Evolutionary conservation across 176 grass and related monocot genomes (phyloP).

Genomic region (Hordeum marinum): DNA sequence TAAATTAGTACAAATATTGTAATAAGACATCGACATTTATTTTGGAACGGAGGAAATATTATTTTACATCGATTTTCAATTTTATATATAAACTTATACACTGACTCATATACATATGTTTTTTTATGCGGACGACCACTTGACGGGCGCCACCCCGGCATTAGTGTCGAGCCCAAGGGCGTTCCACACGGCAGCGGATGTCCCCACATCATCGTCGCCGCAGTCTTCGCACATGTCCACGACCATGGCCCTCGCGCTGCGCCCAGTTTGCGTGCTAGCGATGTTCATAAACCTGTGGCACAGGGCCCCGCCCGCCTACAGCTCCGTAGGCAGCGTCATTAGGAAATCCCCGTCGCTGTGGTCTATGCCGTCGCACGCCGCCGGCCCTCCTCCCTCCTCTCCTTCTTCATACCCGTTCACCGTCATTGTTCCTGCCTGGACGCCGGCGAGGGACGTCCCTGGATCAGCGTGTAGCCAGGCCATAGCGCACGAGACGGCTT

Average conservation of each 20-base stretch:
- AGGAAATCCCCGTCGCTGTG: constrained; percentile 18
- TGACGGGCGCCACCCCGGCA: constrained; percentile 3
- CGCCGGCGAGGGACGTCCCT: not conserved
- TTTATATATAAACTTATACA: too few relatives aligned
- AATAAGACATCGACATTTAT: too few relatives aligned
- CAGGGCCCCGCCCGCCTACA: not conserved
- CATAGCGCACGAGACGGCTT: not conserved
- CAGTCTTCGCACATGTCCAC: constrained; percentile 32
- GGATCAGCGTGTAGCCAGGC: not conserved
- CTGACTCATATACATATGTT: too few relatives aligned
- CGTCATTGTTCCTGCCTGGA: not conserved
- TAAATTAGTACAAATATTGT: too few relatives aligned
- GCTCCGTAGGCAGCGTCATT: constrained; percentile 15
- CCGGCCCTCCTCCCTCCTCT: not conserved
- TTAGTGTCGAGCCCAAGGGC: constrained; percentile 23
- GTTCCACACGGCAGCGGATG: constrained; percentile 23
- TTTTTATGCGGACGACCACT: constrained; percentile 2
- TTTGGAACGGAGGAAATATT: too few relatives aligned
- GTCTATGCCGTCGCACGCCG: not conserved
- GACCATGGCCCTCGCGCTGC: not conserved
- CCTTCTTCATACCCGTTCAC: not conserved
- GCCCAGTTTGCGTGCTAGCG: not conserved
- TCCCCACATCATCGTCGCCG: constrained; percentile 11
- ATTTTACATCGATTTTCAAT: too few relatives aligned
- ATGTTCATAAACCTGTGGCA: constrained; percentile 31